Percentiles rank a stretch among this genome's conserved stretches.
phyloP scores from a whole-genome alignment of 2,329 filamentous ascomycete genomes.

The Neofusicoccum kwambonambiense region DNA sequence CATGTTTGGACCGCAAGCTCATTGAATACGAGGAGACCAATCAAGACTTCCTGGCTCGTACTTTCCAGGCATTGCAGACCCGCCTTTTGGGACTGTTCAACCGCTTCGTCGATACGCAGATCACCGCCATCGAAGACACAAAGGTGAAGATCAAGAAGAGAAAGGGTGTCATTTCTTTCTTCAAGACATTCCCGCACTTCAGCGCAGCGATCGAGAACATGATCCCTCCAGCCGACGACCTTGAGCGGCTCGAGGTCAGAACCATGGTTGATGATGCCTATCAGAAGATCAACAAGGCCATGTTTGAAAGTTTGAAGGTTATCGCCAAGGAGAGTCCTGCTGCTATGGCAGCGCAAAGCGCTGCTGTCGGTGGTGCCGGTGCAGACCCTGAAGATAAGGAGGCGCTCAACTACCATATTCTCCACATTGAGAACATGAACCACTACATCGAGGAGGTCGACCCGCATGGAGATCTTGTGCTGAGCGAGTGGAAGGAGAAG shows the following conservation, averaged over 20 bases:
- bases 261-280: slow-evolving; percentile 84
- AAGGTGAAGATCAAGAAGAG: slow-evolving; percentile 99
- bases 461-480: slow-evolving; percentile 66
- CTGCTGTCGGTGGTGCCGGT: slow-evolving; percentile 29
- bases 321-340: slow-evolving; percentile 72
- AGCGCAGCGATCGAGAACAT: slow-evolving; percentile 81
- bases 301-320: slow-evolving; percentile 96
- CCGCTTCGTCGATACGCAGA: slow-evolving; percentile 91
- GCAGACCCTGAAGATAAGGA: slow-evolving; percentile 84
- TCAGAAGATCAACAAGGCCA: slow-evolving; percentile 81
- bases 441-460: slow-evolving; percentile 94
- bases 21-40: slow-evolving; percentile 81
- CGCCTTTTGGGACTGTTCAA: slow-evolving; percentile 73
- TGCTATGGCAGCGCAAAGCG: slow-evolving; percentile 52
- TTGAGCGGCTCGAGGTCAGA: slow-evolving; percentile 63
- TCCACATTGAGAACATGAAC: slow-evolving; percentile 98
- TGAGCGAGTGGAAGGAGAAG: slow-evolving; percentile 79
- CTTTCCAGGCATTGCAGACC: slow-evolving; percentile 76
- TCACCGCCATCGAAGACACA: slow-evolving; percentile 93
- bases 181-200: slow-evolving; percentile 89
- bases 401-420: slow-evolving; percentile 92
- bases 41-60: slow-evolving; percentile 82
- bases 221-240: slow-evolving; percentile 52
- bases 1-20: slow-evolving; percentile 75
- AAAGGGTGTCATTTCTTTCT: slow-evolving; percentile 93